Evolutionary conservation across 805 yeast genomes (phyloP), one percentile per base, ranked within the genome.

Genomic region (Ogataea naganishii): DNA sequence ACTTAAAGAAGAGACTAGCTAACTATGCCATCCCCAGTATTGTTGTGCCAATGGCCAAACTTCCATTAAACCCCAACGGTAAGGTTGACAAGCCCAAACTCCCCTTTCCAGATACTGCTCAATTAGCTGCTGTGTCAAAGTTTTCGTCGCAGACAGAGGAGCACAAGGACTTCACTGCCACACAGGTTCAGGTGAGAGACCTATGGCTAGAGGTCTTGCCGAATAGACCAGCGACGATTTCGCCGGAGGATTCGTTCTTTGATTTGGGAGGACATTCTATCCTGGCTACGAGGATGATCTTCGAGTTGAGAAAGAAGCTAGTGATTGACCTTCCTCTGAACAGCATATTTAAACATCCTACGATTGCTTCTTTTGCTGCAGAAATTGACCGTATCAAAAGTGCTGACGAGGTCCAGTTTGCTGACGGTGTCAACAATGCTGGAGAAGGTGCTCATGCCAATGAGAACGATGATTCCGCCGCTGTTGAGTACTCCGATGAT

Each of bases 241-340:
- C 79, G 18, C 79, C 80, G 20, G 70, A 71, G 3, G 98, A 92
- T 53, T 82, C 94, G 2, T 92, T 92, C 72, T 92, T 92, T 49
- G 99, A 92, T 51, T 62, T 94, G 31, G 99, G 99, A 35, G 99
- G 99, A 3, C 99, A 92, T 57, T 89, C 97, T 1, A 89, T 92
- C 46, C 64, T 92, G 39, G 97, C 97, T 6, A 94, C 99, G 0
- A 74, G 94, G 52, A 86, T 92, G 96, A 89, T 92, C 37, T 92
- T 92, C 47, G 88, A 82, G 42, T 70, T 92, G 43, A 73, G 96
- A 53, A 80, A 81, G 60, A 70, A 69, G 41, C 64, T 88, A 36
- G 69, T 73, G 23, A 70, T 88, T 24, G 95, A 86, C 37, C 63
- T 92, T 31, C 96, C 98, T 15, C 64, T 92, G 37, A 95, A 95